Conservation (phyloP, 2,329 filamentous ascomycete genomes). For the Fusarium napiforme region DNA sequence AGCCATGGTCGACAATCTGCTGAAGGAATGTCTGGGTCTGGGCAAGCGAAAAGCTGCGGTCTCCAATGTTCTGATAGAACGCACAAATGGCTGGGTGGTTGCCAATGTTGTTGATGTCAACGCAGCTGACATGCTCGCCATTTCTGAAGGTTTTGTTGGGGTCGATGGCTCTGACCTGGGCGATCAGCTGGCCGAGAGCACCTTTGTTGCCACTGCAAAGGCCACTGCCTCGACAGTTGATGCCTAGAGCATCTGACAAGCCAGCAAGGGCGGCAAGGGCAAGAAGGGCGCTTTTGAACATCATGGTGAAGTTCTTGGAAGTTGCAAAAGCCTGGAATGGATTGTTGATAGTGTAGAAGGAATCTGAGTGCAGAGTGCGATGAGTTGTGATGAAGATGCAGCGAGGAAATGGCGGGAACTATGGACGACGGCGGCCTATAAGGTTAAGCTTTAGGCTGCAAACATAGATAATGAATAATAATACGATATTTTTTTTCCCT, state of each 20-base stretch:
- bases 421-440: no score
- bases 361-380: not conserved
- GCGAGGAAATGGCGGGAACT: no score
- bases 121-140: not conserved
- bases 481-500: no score
- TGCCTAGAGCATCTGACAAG: not conserved
- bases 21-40: not conserved
- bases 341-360: not conserved
- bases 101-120: not conserved
- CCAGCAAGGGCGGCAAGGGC: not conserved
- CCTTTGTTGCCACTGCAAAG: constrained; percentile 5
- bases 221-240: constrained; percentile 7
- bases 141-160: not conserved
- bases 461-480: no score
- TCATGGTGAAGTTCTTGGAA: not conserved
- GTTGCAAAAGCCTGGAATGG: not conserved
- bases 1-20: not conserved
- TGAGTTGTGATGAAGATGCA: not conserved
- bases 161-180: not conserved
- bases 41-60: not conserved
- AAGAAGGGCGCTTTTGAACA: not conserved
- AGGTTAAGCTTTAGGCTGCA: no score
- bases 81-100: not conserved
- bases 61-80: not conserved
- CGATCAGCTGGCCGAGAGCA: not conserved